Percentiles rank a stretch among this genome's conserved stretches.
These are phyloP conservation scores for Astrothelium subdiscretum DNA, from an alignment of 495 filamentous ascomycete genomes.

Conservation along the genomic window DNA sequence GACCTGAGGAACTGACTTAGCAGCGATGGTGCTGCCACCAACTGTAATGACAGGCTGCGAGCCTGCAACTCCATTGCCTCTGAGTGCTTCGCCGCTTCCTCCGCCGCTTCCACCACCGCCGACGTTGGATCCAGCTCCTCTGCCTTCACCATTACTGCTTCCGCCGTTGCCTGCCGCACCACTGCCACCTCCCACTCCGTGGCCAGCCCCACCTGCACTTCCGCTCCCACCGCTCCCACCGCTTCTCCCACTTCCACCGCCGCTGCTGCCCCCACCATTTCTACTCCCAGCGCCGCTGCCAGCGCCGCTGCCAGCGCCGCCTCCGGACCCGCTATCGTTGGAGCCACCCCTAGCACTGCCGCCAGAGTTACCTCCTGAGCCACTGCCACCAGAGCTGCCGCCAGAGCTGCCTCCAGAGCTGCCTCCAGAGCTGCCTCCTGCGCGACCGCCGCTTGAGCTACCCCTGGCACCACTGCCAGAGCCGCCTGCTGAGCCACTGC, in stretches of 20 bases:
- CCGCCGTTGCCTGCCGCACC: not conserved
- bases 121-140: not conserved
- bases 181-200: not conserved
- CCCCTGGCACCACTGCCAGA: conserved; percentile 2
- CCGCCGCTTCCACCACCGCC: too few relatives aligned
- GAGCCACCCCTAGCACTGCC: not conserved
- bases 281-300: not conserved
- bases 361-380: not conserved
- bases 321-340: not conserved
- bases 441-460: not conserved
- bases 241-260: not conserved
- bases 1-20: conserved; percentile 6
- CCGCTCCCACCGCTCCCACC: not conserved
- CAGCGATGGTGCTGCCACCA: conserved; percentile 5
- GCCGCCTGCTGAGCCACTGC: not conserved
- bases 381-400: not conserved
- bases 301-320: not conserved
- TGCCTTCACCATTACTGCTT: not conserved
- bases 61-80: not conserved
- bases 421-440: not conserved
- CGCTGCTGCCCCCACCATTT: not conserved
- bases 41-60: conserved; percentile 7
- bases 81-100: not conserved
- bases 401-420: not conserved
- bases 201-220: not conserved